Base-by-base conservation (phyloP, 345 rosid species). In the Pseudoturritis turrita region DNA sequence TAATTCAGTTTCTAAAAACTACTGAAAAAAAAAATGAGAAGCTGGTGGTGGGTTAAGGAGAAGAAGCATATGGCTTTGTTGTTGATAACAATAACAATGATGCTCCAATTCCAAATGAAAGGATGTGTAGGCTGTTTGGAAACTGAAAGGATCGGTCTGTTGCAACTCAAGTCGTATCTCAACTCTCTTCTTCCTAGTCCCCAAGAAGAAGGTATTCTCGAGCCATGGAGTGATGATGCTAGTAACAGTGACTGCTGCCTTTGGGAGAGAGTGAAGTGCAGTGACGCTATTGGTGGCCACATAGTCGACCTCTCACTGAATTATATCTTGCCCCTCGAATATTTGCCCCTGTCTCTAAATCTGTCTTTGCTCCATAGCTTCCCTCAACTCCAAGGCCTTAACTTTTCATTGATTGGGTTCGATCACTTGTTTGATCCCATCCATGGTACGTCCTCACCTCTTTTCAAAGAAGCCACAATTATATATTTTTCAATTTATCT, bases 221-320 rank as follows among this genome's bases (percentile, higher is more conserved):
- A 41, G 23, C 53, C 70, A 28, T 63, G 76, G 76, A 63, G 36
- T 7, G 2, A 33, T 1, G 36, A 33, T 7, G 45, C 2, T 72
- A 2, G 10, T 31, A 31, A 53, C 3, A 41, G 46, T 33, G 70
- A 72, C 10, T 72, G 76, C 22, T 72, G 76, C 37, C 19, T 3
- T n/a, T 72, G 76, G 76, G 76, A 72, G 63, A 53, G 70, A 63
- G 63, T 72, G 1, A 72, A 53, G 7, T 72, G 76, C n/a, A 54
- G 55, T 40, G 53, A 39, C 1, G 41, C 28, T 28, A 25, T 7
- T 23, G 6, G 2, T 31, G 55, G 47, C 25, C 70, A 54, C 40
- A 37, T 72, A 44, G 4, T 61, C 10, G 36, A 62, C 21, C 76
- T 71, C 44, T 61, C 70, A 6, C 31, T 71, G 3, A 53, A 44